A percentile compares a stretch with the other conserved stretches of the same genome.
Evolutionary conservation across 176 grass and related monocot genomes (phyloP).

Genomic region (Oryza punctata): DNA sequence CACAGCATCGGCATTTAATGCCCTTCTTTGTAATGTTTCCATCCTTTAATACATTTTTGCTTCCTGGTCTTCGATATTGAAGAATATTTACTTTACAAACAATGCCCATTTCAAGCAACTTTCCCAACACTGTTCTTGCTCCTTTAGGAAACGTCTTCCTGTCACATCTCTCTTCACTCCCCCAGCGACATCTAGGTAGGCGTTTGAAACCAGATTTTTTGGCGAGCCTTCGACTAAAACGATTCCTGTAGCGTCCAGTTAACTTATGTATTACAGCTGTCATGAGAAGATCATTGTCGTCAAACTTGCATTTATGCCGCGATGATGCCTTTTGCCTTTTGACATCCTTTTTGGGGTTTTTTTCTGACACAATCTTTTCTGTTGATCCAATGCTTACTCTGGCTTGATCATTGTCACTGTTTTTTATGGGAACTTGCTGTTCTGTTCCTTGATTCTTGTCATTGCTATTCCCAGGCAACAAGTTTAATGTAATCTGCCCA

Average conservation of each 20-base stretch:
- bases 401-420: conserved; percentile 10
- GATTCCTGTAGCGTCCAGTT: conserved; percentile 46
- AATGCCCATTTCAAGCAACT: conserved; percentile 73
- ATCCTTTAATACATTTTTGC: conserved; percentile 60
- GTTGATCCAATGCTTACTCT: conserved; percentile 14
- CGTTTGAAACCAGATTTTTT: conserved; percentile 42
- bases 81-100: conserved; percentile 51
- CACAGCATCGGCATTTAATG: conserved; percentile 75
- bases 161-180: conserved; percentile 39
- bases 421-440: neutral
- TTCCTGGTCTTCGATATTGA: conserved; percentile 59
- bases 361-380: conserved; percentile 24
- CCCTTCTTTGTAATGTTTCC: conserved; percentile 68
- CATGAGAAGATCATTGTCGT: conserved; percentile 71
- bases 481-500: conserved; percentile 24
- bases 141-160: conserved; percentile 39
- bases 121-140: conserved; percentile 69
- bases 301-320: conserved; percentile 43
- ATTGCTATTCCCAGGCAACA: neutral
- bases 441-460: too few relatives aligned
- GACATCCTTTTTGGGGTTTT: neutral
- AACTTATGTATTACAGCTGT: conserved; percentile 62
- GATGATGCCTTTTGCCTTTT: conserved; percentile 35
- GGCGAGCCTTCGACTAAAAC: conserved; percentile 36
- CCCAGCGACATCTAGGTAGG: conserved; percentile 41